Evolutionary conservation across 192 early-diverging fungal species (phyloP), one percentile per base, ranked within the genome.

Genomic region (Ramicandelaber brevisporus): DNA sequence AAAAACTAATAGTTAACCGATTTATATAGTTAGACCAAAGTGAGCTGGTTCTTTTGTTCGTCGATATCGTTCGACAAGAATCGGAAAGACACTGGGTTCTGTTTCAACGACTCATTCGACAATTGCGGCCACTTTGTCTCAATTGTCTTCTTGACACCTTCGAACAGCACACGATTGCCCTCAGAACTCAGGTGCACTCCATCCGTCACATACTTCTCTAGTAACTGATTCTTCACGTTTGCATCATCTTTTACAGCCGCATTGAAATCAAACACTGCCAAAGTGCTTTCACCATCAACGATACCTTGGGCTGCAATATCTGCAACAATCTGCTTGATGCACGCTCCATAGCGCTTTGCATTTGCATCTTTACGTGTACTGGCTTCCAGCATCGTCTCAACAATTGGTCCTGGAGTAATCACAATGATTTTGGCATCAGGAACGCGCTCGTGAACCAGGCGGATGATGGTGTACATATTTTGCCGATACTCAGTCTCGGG

Each of bases 261-360:
- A 41, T 43, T 48, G 36, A 55, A 5, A 17, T 55, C 52, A 7
- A 49, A 41, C 16, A 34, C 38, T 1, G 43, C 39, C 32, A 55
- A n/a, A n/a, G n/a, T n/a, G n/a, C n/a, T n/a, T n/a, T n/a, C n/a
- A n/a, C n/a, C n/a, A n/a, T n/a, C n/a, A n/a, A n/a, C n/a, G n/a
- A n/a, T n/a, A n/a, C n/a, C n/a, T n/a, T n/a, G n/a, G n/a, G n/a
- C n/a, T 1, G 14, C 1, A 6, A 34, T 25, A 14, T 39, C 21
- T 0, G 2, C 14, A 11, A 43, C 52, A n/a, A 40, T 15, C 0
- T 9, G 5, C 8, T 27, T 26, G 10, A 43, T 40, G 6, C 30
- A 42, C 15, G 34, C 30, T 0, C 43, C 52, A 21, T 48, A 55
- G 2, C 27, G 24, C 19, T 11, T 19, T 3, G 43, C 27, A 0